Base-by-base conservation (phyloP, 1,139 yeast species). In the Candida dubliniensis region DNA sequence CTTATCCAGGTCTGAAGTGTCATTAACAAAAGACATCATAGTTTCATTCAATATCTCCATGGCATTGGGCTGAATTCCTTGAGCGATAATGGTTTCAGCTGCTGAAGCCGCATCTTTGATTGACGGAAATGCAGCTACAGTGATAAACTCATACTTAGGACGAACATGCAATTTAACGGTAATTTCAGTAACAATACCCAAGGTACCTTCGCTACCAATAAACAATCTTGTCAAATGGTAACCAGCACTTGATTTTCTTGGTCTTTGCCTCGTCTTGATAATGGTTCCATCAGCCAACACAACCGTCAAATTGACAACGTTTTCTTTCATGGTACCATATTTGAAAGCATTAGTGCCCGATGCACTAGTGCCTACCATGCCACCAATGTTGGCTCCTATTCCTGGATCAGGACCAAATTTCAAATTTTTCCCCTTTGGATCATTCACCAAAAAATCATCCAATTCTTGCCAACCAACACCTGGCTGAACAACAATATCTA, bases 381-480 rank as follows among this genome's bases (percentile, higher is more conserved):
- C 78, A 3, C 68, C 77, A 40, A 73, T 63, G 14, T 71, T 65
- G 5, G 78, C 78, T 1, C 78, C 78, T 57, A 71, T 66, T 3
- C 77, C 78, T 0, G 78, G 78, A 50, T 73, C 77, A 1, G 77
- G 77, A 1, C 77, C 77, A 54, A 73, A 72, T 53, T 66, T 56
- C 37, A 73, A 63, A 44, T 70, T 69, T 36, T 59, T 57, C 0
- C 72, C 71, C n/a, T 59, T 59, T 8, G 62, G 68, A 26, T 59
- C 53, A 31, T 50, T 49, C 32, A 44, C 49, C 44, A 74, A 59
- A 49, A 51, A 69, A 42, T 70, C 74, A 47, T 71, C 76, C 41
- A 73, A 57, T 23, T 71, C 77, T 47, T 69, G 73, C 79, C 79
- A 74, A 1, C 77, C 77, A n/a, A 72, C 73, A 4, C 77, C 78